Base-by-base conservation (phyloP, 2,329 filamentous ascomycete genomes). In the Phialophora verrucosa region DNA sequence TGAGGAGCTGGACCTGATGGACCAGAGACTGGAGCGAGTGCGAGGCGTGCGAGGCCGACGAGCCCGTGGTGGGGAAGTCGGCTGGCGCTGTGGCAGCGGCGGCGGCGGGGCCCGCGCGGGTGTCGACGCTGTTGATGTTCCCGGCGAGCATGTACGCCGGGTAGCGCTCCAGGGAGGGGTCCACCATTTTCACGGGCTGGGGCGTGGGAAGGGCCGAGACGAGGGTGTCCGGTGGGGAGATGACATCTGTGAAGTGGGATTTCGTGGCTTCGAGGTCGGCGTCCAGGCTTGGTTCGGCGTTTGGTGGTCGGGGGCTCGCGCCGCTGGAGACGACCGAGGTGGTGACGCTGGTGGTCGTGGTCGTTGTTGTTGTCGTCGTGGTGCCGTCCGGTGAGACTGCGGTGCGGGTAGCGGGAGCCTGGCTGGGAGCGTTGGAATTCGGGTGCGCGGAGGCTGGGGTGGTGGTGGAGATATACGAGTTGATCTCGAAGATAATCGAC, bases 401-500 rank as follows among this genome's bases (percentile, higher is more conserved):
- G n/a, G 60, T 56, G 5, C 17, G 38, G 38, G 59, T 63, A 0
- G 59, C 55, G 3, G 54, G 56, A 29, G 59, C 44, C 5, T 58
- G 20, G 44, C n/a, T 23, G 49, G 57, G 20, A 23, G 57, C n/a
- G 59, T 35, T 12, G 53, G 23, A 6, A 47, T 31, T 27, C n/a
- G 62, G 25, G 58, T 25, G 4, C n/a, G 42, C 44, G 58, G 35
- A 8, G 29, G 25, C 10, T n/a, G 38, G 10, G 23, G 23, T 25
- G 23, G n/a, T n/a, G 54, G 75, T 25, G 5, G 56, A 85, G 25
- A 96, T 89, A 63, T 91, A 90, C 81, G 97, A 90, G 62, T 91
- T 90, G 74, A 98, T 92, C 74, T 98, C 94, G 78, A 97, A 86
- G 73, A 97, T 93, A 76, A 97, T 88, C 79, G 87, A 93, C 2